Evolutionary conservation across 2,329 filamentous ascomycete species (phyloP), one percentile per base, ranked within the genome.

Genomic region (Exophiala viscosa): DNA sequence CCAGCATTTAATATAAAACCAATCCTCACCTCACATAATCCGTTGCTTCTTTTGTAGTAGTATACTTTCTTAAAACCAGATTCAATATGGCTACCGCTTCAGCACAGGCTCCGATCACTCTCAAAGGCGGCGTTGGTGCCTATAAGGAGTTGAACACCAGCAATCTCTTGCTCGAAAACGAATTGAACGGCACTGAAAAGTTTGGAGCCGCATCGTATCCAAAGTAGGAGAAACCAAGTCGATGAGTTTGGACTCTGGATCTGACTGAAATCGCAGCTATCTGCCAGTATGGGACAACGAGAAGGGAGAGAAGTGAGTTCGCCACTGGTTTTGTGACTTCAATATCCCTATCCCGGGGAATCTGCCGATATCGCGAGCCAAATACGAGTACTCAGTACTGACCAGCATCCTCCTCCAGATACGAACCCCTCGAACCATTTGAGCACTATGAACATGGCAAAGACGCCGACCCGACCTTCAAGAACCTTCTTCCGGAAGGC

Each of bases 371-470:
- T 28, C 3, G 23, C 3, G 23, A 28, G 23, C 5, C 23, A 5
- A 28, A n/a, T n/a, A n/a, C n/a, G n/a, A n/a, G n/a, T n/a, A n/a
- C n/a, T 3, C 11, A 11, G 8, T 32, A 39, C 36, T 52, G 41
- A 48, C 45, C 28, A 33, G 18, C 10, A n/a, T 48, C 13, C 4
- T 13, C 18, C 14, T 7, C 14, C 53, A 78, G 71, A 58, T 87
- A 84, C 62, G 76, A 81, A 50, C 84, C 87, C 5, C 76, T 88
- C 6, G 72, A 84, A 57, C 81, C 79, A 1, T 91, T 90, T 62
- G 77, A 86, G 65, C 86, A 90, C 66, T 80, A 82, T 58, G 87
- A 92, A 50, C 87, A 87, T 62, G 88, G 87, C 61, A 84, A 85
- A 62, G 84, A 90, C 61, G 87, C 88, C 42, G 85, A 91, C 65